phyloP scores from a whole-genome alignment of 805 yeast genomes.

The Saccharomyces eubayanus region DNA sequence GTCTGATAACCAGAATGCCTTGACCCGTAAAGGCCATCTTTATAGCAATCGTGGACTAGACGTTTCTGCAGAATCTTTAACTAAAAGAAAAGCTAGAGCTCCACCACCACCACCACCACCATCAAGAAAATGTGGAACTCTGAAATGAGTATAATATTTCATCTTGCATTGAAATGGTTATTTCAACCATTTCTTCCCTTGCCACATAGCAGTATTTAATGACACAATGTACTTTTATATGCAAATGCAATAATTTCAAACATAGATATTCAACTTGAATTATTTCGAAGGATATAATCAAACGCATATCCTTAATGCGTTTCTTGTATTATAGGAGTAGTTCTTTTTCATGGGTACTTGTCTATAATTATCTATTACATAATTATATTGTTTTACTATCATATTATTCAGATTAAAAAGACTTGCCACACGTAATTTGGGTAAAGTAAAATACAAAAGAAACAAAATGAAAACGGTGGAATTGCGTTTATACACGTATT shows the following conservation, averaged over 20 bases:
- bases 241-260: neutral
- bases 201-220: neutral
- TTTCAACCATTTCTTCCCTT: neutral
- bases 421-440: neutral
- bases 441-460: neutral
- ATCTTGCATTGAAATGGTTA: neutral
- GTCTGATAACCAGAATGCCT: neutral
- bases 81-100: constrained; percentile 26
- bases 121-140: constrained; percentile 24
- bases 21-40: constrained; percentile 1
- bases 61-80: constrained; percentile 32
- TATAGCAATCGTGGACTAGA: constrained; percentile 10
- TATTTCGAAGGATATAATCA: neutral
- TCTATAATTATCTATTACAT: neutral
- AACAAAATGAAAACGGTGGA: neutral
- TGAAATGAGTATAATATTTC: constrained; percentile 1
- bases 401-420: neutral
- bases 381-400: neutral
- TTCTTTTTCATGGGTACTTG: neutral
- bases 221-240: neutral
- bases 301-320: neutral
- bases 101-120: constrained; percentile 35
- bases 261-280: neutral
- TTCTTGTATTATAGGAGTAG: neutral
- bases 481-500: constrained; percentile 23